Evolutionary conservation across 2,329 filamentous ascomycete genomes (phyloP).

Genomic region (Colletotrichum trifolii): DNA sequence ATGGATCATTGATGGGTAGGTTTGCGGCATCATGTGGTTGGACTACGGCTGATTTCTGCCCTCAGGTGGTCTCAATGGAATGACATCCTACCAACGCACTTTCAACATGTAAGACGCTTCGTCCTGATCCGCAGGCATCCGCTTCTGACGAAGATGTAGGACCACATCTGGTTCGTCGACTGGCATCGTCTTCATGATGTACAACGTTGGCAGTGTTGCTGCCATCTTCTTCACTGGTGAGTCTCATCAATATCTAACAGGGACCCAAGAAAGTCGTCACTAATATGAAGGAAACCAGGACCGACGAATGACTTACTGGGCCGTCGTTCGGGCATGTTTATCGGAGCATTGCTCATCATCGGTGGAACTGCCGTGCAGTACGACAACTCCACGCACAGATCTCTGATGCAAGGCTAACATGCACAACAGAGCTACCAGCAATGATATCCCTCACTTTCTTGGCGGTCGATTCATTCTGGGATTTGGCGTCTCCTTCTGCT

Average conservation of each 20-base stretch:
- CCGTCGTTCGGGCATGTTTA: conserved; percentile 54
- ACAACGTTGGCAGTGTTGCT: conserved; percentile 55
- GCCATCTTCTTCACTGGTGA: conserved; percentile 41
- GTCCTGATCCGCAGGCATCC: neutral
- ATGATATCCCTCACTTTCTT: conserved; percentile 57
- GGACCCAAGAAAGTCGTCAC: conserved; percentile 41
- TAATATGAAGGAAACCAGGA: conserved; percentile 41
- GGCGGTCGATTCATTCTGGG: conserved; percentile 63
- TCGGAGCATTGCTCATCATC: conserved; percentile 52
- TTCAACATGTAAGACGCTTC: conserved; percentile 18
- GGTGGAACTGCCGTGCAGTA: conserved; percentile 51
- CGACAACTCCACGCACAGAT: neutral
- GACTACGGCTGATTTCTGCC: neutral
- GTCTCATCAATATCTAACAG: neutral
- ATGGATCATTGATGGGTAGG: conserved; percentile 23
- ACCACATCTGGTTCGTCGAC: conserved; percentile 35
- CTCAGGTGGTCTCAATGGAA: conserved; percentile 39
- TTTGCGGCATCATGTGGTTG: neutral
- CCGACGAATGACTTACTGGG: conserved; percentile 54
- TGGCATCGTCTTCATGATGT: conserved; percentile 53
- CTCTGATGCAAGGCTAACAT: neutral
- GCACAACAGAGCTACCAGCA: conserved; percentile 49
- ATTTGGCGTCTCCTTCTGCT: conserved; percentile 62
- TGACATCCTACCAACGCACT: conserved; percentile 40
- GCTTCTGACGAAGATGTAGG: conserved; percentile 13